These are phyloP conservation scores for Ramaria rubella DNA, from an alignment of 768 basidiomycete genomes.

Conservation along the genomic window DNA sequence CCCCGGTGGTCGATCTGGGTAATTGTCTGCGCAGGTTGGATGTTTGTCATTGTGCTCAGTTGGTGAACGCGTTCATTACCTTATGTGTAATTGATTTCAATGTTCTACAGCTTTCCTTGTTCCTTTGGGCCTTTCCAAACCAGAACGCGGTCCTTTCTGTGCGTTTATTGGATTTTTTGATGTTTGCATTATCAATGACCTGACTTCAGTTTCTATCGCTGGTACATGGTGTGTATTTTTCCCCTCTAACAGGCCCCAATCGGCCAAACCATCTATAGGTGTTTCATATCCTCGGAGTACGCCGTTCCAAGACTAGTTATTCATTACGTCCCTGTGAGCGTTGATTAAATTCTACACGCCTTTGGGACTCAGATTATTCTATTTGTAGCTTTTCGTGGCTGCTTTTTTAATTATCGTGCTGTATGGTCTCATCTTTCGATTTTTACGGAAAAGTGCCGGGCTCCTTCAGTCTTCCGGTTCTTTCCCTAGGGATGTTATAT, in stretches of 20 bases:
- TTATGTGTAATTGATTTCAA: not conserved
- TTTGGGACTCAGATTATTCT: not conserved
- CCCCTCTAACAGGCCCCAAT: no score
- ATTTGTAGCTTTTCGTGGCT: not conserved
- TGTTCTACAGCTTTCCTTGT: not conserved
- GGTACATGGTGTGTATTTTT: not conserved
- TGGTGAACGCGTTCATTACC: not conserved
- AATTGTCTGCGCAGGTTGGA: conserved; percentile 1
- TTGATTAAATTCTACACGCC: not conserved
- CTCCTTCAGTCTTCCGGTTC: not conserved
- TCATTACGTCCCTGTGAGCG: conserved; percentile 3
- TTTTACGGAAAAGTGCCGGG: no score
- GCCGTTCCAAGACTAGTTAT: not conserved
- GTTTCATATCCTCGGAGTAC: conserved; percentile 8
- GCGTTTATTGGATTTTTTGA: not conserved
- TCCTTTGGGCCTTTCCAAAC: not conserved
- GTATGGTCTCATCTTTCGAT: conserved; percentile 3
- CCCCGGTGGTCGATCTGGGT: not conserved
- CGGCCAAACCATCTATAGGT: not conserved
- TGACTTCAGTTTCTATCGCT: not conserved
- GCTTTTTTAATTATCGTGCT: conserved; percentile 1
- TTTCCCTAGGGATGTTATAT: not conserved
- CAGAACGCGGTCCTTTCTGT: conserved; percentile 7
- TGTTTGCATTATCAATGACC: not conserved
- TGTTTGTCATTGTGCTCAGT: conserved; percentile 1